These are phyloP conservation scores for Crepidotus sp. DNA, from an alignment of 1,284 basidiomycete species.

Conservation along the genomic window DNA sequence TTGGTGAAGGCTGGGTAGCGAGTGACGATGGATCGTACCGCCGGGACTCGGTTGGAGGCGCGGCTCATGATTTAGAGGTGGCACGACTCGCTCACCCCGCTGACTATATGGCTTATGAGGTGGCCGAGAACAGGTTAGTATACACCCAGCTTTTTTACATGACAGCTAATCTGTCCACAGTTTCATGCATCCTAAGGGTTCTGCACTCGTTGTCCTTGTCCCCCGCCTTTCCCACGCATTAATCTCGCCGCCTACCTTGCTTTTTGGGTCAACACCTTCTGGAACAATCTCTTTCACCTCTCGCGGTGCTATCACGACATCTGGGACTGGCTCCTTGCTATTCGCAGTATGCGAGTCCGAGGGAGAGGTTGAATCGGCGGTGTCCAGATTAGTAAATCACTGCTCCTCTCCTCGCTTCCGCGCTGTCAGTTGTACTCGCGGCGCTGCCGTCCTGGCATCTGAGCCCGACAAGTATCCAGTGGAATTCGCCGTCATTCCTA, in stretches of 20 bases:
- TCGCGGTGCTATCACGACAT: slow-evolving; percentile 22
- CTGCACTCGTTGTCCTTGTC: slow-evolving; percentile 24
- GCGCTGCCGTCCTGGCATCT: slow-evolving; percentile 6
- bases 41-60: neutral
- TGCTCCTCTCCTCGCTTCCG: slow-evolving; percentile 8
- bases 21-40: slow-evolving; percentile 15
- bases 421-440: slow-evolving; percentile 1
- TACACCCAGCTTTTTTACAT: neutral
- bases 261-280: slow-evolving; percentile 25
- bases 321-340: slow-evolving; percentile 24
- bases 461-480: slow-evolving; percentile 1
- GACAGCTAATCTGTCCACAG: slow-evolving; percentile 9
- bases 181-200: slow-evolving; percentile 19
- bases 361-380: slow-evolving; percentile 13
- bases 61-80: slow-evolving; percentile 19
- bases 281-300: slow-evolving; percentile 23
- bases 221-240: slow-evolving; percentile 21
- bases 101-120: slow-evolving; percentile 26
- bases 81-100: slow-evolving; percentile 19
- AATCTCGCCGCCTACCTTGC: slow-evolving; percentile 25
- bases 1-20: slow-evolving; percentile 23
- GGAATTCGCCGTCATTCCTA: slow-evolving; percentile 7
- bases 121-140: slow-evolving; percentile 28
- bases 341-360: slow-evolving; percentile 18
- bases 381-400: slow-evolving; percentile 17